Conservation (phyloP, 2,329 filamentous ascomycete genomes). For the Hypocrella siamensis region DNA sequence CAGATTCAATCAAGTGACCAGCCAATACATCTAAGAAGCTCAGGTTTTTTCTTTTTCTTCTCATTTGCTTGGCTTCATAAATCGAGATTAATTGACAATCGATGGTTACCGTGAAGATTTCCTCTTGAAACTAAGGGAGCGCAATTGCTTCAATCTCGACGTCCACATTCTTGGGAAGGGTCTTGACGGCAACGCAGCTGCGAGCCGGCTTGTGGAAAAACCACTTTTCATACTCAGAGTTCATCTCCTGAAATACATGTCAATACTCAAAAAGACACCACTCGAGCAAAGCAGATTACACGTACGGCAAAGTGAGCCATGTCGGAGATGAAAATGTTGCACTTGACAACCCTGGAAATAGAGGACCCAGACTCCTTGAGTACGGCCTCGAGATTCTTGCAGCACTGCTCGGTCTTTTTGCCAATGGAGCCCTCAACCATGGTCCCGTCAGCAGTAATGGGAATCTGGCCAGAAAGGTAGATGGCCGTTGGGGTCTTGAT, state of each 20-base stretch:
- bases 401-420: conserved; percentile 46
- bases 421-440: conserved; percentile 43
- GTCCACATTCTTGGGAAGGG: conserved; percentile 70
- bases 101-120: too few species aligned
- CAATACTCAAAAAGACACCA: background rate
- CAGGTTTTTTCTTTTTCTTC: too few species aligned
- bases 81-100: too few species aligned
- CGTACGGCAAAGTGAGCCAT: conserved; percentile 70
- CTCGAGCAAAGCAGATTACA: conserved; percentile 9
- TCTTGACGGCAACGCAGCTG: conserved; percentile 81
- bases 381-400: conserved; percentile 72
- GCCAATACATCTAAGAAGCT: too few species aligned
- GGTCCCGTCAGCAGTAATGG: conserved; percentile 40
- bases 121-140: too few species aligned
- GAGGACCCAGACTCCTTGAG: conserved; percentile 67
- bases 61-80: too few species aligned
- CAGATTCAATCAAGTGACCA: too few species aligned
- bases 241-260: conserved; percentile 44
- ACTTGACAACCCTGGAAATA: conserved; percentile 74
- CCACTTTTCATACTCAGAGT: conserved; percentile 70
- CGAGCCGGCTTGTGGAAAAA: conserved; percentile 75
- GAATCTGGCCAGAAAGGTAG: conserved; percentile 61
- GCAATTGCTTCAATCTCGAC: conserved; percentile 88
- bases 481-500: conserved; percentile 50
- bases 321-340: conserved; percentile 78